These are phyloP conservation scores for Physcomitrellopsis africana DNA, from an alignment of 225 moss, liverwort and hornwort species.

Conservation along the genomic window DNA sequence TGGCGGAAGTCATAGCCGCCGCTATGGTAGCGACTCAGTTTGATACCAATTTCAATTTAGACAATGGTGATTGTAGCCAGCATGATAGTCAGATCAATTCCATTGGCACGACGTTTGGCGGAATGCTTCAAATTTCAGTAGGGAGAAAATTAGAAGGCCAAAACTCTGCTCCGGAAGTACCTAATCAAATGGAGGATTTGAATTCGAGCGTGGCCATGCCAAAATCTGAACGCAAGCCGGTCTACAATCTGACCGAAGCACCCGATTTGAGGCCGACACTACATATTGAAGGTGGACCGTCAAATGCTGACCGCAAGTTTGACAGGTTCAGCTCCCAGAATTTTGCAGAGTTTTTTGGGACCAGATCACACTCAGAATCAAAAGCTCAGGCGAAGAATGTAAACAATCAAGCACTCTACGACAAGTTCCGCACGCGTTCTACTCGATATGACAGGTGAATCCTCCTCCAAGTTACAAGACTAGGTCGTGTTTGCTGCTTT, in stretches of 20 bases:
- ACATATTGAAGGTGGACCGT: conserved; percentile 4
- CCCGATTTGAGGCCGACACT: conserved; percentile 4
- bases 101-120: too few species aligned
- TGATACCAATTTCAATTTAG: background rate
- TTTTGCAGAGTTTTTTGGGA: conserved; percentile 30
- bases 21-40: conserved; percentile 28
- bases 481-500: background rate
- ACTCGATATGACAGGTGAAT: conserved; percentile 43
- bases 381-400: conserved; percentile 20
- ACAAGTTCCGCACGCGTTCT: conserved; percentile 51
- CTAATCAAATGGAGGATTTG: conserved; percentile 23
- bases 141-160: conserved; percentile 6
- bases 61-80: background rate
- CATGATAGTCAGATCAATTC: background rate
- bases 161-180: conserved; percentile 33
- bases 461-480: conserved; percentile 1
- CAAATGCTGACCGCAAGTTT: conserved; percentile 14
- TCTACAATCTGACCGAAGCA: conserved; percentile 30
- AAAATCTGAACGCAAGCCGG: conserved; percentile 29
- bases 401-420: conserved; percentile 41
- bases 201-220: conserved; percentile 13
- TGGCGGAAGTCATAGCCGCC: background rate
- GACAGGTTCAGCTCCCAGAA: conserved; percentile 26
- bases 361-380: conserved; percentile 12
- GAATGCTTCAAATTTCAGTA: background rate